Conservation (phyloP, 495 filamentous ascomycete species). For the Penicillium verhagenii region DNA sequence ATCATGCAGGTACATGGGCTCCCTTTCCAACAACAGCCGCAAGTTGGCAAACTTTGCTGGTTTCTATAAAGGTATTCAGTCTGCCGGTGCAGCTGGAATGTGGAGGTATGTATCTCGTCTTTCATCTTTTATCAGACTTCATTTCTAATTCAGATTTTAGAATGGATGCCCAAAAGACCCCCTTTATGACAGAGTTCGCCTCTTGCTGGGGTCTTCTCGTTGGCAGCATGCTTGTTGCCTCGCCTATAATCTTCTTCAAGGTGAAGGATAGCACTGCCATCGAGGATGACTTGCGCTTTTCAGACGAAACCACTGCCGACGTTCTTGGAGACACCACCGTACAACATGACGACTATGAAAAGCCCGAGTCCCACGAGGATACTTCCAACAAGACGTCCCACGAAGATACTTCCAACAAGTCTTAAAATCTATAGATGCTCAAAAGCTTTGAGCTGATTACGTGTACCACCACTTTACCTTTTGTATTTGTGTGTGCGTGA, state of each 20-base stretch:
- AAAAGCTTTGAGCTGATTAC: not conserved
- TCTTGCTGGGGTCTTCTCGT: slow-evolving; percentile 70
- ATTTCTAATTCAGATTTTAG: slow-evolving; percentile 22
- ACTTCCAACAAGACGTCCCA: slow-evolving; percentile 8
- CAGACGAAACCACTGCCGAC: slow-evolving; percentile 65
- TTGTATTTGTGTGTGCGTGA: no score
- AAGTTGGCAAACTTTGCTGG: slow-evolving; percentile 91
- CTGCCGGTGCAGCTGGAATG: slow-evolving; percentile 84
- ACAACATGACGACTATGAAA: slow-evolving; percentile 11
- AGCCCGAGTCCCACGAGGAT: slow-evolving; percentile 15
- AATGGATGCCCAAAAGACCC: slow-evolving; percentile 60
- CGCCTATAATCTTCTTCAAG: slow-evolving; percentile 75
- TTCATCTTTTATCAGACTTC: not conserved
- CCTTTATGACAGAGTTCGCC: slow-evolving; percentile 64
- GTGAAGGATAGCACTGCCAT: slow-evolving; percentile 70
- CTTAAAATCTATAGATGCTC: not conserved
- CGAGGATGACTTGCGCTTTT: slow-evolving; percentile 79
- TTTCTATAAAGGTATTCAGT: slow-evolving; percentile 97
- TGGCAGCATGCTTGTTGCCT: slow-evolving; percentile 70
- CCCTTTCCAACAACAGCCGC: slow-evolving; percentile 84
- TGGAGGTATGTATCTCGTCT: slow-evolving; percentile 55
- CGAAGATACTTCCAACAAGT: slow-evolving; percentile 11
- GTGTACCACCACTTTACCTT: slow-evolving; percentile 8
- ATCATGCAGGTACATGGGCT: slow-evolving; percentile 78
- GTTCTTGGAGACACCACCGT: slow-evolving; percentile 26